phyloP scores from a whole-genome alignment of 495 filamentous ascomycete genomes.

The Penicillium mononematosum region DNA sequence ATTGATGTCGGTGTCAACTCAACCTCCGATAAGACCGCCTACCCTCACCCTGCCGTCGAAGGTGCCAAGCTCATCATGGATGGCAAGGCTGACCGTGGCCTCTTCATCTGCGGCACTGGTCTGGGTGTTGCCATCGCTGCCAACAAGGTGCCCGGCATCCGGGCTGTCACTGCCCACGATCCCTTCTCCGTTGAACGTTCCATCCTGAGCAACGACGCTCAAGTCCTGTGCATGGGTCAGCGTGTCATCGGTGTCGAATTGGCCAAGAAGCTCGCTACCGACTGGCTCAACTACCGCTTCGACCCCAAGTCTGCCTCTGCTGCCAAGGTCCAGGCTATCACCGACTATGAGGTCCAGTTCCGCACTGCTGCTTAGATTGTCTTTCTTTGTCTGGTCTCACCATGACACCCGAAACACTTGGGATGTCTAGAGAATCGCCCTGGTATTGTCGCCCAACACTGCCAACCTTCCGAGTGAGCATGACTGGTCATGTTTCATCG shows the following conservation, averaged over 20 bases:
- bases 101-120: slow-evolving; percentile 86
- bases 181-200: slow-evolving; percentile 79
- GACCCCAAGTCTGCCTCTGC: slow-evolving; percentile 71
- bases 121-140: slow-evolving; percentile 82
- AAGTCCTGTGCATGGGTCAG: slow-evolving; percentile 87
- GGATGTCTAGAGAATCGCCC: neutral
- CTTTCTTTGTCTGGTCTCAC: neutral
- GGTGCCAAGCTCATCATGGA: slow-evolving; percentile 65
- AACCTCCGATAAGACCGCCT: slow-evolving; percentile 72
- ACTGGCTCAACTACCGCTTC: slow-evolving; percentile 82
- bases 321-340: slow-evolving; percentile 73
- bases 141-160: slow-evolving; percentile 82
- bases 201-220: slow-evolving; percentile 80
- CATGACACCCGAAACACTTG: neutral
- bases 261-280: slow-evolving; percentile 70
- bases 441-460: neutral
- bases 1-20: slow-evolving; percentile 68
- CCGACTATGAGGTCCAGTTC: slow-evolving; percentile 64
- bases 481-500: neutral
- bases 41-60: slow-evolving; percentile 74
- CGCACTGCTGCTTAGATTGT: slow-evolving; percentile 21
- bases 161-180: slow-evolving; percentile 86
- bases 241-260: slow-evolving; percentile 79
- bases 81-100: slow-evolving; percentile 71
- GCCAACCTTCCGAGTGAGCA: neutral